Evolutionary conservation across 257 asterid species (phyloP), one percentile per base, ranked within the genome.

Genomic region (Solanum lignicaule): DNA sequence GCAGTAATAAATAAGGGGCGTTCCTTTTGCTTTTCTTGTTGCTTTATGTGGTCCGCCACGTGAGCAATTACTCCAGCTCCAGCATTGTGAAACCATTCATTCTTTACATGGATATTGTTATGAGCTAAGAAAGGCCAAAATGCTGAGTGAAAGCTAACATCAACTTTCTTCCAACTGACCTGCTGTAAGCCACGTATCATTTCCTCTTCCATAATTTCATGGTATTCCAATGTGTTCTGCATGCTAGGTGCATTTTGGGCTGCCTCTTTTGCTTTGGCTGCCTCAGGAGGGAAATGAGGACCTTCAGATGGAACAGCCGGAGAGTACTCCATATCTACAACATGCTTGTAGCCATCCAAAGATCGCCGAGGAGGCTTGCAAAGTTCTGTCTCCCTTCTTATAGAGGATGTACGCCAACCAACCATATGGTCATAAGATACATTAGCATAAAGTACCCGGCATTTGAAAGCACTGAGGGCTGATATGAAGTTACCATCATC

Each of bases 351-450:
- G 87, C 99, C 99, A 86, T 94, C 99, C 93, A 97, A 87, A 86
- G 99, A 97, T 55, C 89, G 93, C 55, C 18, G 90, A 66, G 97
- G 90, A 83, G 98, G 98, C 98, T 91, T 91, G 83, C 91, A 93
- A 88, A 97, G 98, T 92, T 97, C 96, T 9, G 87, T 90, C 93
- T 94, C 99, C 89, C 99, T 93, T 92, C 99, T 89, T 83, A 97
- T 89, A 65, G 99, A 97, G 35, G 99, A 94, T 55, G 99, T 97
- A 58, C 99, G 98, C 98, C 99, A 97, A 82, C 99, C 99, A 92
- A 95, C 99, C 98, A 95, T 90, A 93, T 97, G 94, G 88, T 93
- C 99, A 90, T 91, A 97, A 60, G 99, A 95, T 86, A 95, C 98
- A 86, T 97, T 97, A n/a, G 99, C 98, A 91, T 97, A 97, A 74